Evolutionary conservation across 768 basidiomycete species (phyloP), one percentile per base, ranked within the genome.

Genomic region (Boletus edulis): DNA sequence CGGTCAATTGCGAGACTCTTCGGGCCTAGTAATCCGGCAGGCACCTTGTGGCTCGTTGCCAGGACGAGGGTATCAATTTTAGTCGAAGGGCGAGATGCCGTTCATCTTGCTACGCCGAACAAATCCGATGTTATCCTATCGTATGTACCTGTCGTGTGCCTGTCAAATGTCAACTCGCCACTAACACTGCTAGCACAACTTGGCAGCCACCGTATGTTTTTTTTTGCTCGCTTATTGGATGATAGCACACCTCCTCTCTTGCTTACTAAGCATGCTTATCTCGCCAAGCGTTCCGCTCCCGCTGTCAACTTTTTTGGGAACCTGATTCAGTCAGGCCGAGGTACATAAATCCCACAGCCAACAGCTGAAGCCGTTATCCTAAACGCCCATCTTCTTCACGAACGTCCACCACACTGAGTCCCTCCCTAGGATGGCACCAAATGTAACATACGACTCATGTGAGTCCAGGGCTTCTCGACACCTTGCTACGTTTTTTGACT

Each of bases 381-480:
- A 60, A 31, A 14, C 39, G 34, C 31, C 4, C 39, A 27, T 40
- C 22, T 27, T 41, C 32, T 46, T 51, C 40, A 18, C 44, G 17
- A 53, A 53, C 54, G 7, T 54, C 46, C 49, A 54, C 56, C 52
- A 27, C 27, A 27, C 27, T 1, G 27, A 27, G 9, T 27, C 39
- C 34, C 20, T 17, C 46, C 14, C 17, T n/a, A 61, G 56, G 47
- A 77, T 76, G 76, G 76, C 76, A 27, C 27, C 27, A 57, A 78
- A 79, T 64, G 71, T 67, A 27, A 76, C 75, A 46, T 79, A 75
- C 62, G 73, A 77, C 40, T 54, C 67, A 14, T 75, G 77, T 76
- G 27, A 58, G 76, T 60, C 24, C 40, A 32, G 3, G 4, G 34
- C 3, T 12, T 13, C 13, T 8, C 15, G 4, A 3, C 13, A 5